Conservation (phyloP, 2,329 filamentous ascomycete species). For the Ophiocordyceps camponoti-floridani region DNA sequence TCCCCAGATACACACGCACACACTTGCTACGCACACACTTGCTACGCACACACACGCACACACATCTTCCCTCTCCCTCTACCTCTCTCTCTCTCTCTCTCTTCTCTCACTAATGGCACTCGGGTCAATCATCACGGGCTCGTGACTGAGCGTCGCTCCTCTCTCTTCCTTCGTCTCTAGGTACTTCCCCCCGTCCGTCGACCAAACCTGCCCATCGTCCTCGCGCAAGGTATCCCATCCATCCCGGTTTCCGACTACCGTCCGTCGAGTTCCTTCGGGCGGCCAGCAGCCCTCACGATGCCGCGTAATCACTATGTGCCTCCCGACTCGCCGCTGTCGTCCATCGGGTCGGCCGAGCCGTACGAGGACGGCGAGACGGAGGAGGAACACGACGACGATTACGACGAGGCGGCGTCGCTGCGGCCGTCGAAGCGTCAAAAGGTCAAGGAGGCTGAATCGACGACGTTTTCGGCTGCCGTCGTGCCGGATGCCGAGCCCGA, state of each 20-base stretch:
- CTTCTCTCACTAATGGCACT: neutral
- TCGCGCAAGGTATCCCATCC: neutral
- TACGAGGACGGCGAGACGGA: slow-evolving; percentile 23
- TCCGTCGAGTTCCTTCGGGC: neutral
- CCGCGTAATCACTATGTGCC: slow-evolving; percentile 12
- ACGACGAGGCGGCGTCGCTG: slow-evolving; percentile 18
- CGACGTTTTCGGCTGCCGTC: slow-evolving; percentile 22
- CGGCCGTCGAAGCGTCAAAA: slow-evolving; percentile 30
- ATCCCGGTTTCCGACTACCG: neutral
- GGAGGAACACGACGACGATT: slow-evolving; percentile 12
- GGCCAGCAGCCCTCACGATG: neutral
- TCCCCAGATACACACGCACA: too few relatives aligned
- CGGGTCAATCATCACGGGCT: neutral
- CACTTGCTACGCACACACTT: neutral
- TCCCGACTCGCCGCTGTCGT: slow-evolving; percentile 28
- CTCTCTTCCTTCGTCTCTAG: neutral
- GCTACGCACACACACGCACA: neutral
- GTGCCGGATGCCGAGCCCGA: slow-evolving; percentile 25
- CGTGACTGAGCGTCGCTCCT: too few relatives aligned
- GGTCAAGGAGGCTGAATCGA: slow-evolving; percentile 21
- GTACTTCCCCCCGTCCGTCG: neutral
- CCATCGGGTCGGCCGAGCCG: slow-evolving; percentile 25
- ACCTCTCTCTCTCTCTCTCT: too few relatives aligned
- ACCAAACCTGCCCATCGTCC: neutral
- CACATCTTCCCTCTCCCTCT: too few relatives aligned